A percentile compares a stretch with the other conserved stretches of the same genome.
phyloP scores from a whole-genome alignment of 2,329 filamentous ascomycete genomes.

The Penicillium vulpinum region DNA sequence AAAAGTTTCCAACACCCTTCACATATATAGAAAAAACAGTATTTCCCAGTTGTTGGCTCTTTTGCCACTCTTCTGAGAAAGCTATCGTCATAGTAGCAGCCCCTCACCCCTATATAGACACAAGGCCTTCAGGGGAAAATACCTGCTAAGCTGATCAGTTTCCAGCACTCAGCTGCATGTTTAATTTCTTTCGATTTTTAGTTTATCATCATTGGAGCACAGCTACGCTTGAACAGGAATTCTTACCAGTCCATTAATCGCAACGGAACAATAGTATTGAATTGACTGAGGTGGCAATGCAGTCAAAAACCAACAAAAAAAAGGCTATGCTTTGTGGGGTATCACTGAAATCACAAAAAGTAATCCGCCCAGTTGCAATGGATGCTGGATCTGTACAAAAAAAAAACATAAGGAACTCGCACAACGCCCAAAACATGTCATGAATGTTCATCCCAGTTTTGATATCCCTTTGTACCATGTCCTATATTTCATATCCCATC shows the following conservation, averaged over 20 bases:
- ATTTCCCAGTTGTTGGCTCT: not conserved
- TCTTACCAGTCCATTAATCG: not conserved
- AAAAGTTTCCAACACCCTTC: no score
- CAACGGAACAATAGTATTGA: not conserved
- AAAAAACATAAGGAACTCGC: not conserved
- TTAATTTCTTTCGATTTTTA: not conserved
- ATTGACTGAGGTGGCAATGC: not conserved
- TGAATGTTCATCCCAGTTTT: not conserved
- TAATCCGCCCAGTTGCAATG: not conserved
- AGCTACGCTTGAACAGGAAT: not conserved
- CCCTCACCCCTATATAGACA: not conserved
- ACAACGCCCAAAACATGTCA: not conserved
- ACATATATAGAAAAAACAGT: no score
- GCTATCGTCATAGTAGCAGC: not conserved
- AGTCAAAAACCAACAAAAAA: not conserved
- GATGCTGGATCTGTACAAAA: not conserved
- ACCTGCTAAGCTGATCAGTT: not conserved
- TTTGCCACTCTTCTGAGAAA: not conserved
- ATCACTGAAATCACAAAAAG: conserved; percentile 3
- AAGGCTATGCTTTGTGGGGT: not conserved
- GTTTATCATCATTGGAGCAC: not conserved
- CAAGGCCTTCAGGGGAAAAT: not conserved
- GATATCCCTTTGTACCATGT: conserved; percentile 1
- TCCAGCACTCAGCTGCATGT: not conserved
- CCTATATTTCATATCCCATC: not conserved